Evolutionary conservation across 202 grass and related monocot genomes (phyloP).

Genomic region (Schoenoplectus triqueter): DNA sequence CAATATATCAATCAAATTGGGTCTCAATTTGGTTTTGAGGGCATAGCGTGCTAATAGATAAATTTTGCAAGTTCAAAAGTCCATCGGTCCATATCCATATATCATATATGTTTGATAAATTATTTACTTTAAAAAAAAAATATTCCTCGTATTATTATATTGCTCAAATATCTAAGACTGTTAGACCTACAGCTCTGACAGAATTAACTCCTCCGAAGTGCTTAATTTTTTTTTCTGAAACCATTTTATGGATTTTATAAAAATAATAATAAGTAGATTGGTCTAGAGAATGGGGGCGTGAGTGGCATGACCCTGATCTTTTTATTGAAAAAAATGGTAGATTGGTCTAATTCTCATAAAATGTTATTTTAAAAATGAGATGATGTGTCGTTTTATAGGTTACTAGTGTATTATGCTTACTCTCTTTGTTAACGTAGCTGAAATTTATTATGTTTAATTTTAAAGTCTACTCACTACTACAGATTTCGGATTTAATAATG

Average conservation of each 20-base stretch:
- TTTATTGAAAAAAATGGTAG: not conserved
- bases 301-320: no score
- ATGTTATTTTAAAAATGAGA: not conserved
- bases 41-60: no score
- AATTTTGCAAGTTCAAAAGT: no score
- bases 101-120: no score
- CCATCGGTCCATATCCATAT: no score
- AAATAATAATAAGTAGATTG: not conserved
- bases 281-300: no score
- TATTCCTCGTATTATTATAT: not conserved
- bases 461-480: no score
- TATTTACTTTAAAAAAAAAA: not conserved
- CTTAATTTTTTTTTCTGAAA: not conserved
- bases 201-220: not conserved
- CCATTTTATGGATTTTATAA: not conserved
- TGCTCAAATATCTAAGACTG: not conserved
- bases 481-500: no score
- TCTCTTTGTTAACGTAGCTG: not conserved
- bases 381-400: not conserved
- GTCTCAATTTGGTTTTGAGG: no score
- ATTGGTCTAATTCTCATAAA: conserved; percentile 2
- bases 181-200: not conserved
- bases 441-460: no score
- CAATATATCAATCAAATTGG: no score
- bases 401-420: not conserved